phyloP scores from a whole-genome alignment of 345 rosid genomes.

The Viola odorata region DNA sequence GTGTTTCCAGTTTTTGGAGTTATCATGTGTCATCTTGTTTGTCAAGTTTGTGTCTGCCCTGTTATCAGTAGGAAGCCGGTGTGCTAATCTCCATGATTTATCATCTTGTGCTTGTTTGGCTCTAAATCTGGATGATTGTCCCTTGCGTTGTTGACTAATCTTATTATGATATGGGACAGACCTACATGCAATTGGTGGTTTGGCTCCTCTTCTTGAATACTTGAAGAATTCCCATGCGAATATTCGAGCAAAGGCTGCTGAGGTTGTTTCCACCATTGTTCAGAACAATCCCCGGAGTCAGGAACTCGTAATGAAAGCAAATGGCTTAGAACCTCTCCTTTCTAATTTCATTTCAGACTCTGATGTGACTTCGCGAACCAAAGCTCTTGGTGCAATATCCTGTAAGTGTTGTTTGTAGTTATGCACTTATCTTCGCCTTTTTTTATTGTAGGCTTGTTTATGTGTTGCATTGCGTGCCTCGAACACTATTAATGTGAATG shows the following conservation, averaged over 20 bases:
- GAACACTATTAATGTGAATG: slow-evolving; percentile 11
- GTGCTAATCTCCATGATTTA: no score
- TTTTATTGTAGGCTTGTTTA: neutral
- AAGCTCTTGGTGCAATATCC: slow-evolving; percentile 90
- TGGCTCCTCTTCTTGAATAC: slow-evolving; percentile 77
- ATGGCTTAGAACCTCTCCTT: slow-evolving; percentile 73
- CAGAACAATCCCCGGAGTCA: slow-evolving; percentile 92
- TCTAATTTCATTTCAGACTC: slow-evolving; percentile 62
- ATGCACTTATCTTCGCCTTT: neutral
- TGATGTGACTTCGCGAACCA: slow-evolving; percentile 57
- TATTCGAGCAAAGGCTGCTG: slow-evolving; percentile 87
- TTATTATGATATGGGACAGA: slow-evolving; percentile 33
- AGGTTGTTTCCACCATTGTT: slow-evolving; percentile 72
- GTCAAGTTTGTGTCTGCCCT: no score
- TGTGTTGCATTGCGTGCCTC: neutral
- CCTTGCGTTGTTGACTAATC: no score
- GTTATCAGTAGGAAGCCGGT: no score
- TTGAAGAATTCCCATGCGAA: slow-evolving; percentile 64
- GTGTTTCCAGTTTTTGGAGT: no score
- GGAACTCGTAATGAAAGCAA: slow-evolving; percentile 90
- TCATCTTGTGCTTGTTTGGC: no score
- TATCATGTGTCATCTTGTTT: no score
- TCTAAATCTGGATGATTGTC: no score
- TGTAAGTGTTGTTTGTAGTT: slow-evolving; percentile 45
- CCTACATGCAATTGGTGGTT: slow-evolving; percentile 87